Evolutionary conservation across 2,329 filamentous ascomycete genomes (phyloP).

Genomic region (Bipolaris victoriae): DNA sequence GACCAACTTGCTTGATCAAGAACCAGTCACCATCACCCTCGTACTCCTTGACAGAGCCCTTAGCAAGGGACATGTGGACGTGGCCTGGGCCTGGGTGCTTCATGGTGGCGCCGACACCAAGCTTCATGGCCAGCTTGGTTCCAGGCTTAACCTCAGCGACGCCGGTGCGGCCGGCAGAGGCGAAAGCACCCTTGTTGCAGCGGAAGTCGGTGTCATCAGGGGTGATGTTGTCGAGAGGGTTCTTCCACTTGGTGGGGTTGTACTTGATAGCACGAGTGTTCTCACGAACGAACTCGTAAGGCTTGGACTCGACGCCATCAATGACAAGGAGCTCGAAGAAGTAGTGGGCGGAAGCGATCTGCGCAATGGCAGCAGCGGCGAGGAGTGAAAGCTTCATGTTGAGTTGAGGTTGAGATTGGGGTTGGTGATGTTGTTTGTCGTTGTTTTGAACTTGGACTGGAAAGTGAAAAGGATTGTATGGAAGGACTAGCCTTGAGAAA

Average conservation of each 20-base stretch:
- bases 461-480: constrained; percentile 7
- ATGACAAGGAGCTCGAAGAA: constrained; percentile 30
- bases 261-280: constrained; percentile 30
- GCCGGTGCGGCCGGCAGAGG: constrained; percentile 16
- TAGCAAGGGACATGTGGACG: constrained; percentile 38
- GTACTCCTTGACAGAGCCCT: constrained; percentile 23
- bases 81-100: constrained; percentile 27
- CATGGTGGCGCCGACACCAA: constrained; percentile 27
- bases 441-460: constrained; percentile 1
- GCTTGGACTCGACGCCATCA: constrained; percentile 24
- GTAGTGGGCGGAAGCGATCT: constrained; percentile 33
- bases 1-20: constrained; percentile 30
- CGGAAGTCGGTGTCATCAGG: constrained; percentile 32
- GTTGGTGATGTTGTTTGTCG: background rate
- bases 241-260: constrained; percentile 35
- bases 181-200: constrained; percentile 35
- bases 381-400: constrained; percentile 34
- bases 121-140: constrained; percentile 23
- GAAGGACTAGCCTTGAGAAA: constrained; percentile 15
- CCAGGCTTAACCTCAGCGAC: constrained; percentile 26
- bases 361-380: constrained; percentile 18
- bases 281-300: constrained; percentile 33
- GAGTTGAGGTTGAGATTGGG: background rate
- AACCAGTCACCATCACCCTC: constrained; percentile 38
- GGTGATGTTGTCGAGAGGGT: constrained; percentile 29